These are phyloP conservation scores for Phaffomyces opuntiae DNA, from an alignment of 805 yeast species.

Conservation along the genomic window DNA sequence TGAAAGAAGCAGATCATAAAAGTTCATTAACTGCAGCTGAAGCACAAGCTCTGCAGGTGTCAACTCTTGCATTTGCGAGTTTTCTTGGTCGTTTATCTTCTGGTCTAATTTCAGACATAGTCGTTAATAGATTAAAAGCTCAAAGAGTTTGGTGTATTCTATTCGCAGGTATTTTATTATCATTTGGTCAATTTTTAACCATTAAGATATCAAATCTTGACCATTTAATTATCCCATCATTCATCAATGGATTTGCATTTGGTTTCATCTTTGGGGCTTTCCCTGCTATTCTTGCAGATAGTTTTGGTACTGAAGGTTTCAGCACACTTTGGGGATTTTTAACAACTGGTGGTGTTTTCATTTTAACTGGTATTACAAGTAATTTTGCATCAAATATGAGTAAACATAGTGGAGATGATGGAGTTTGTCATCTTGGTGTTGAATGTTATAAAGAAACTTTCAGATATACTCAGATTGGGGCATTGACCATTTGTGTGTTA, in stretches of 20 bases:
- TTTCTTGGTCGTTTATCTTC: constrained; percentile 58
- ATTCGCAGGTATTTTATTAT: constrained; percentile 31
- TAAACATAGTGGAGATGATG: constrained; percentile 31
- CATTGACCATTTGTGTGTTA: constrained; percentile 17
- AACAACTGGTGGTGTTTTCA: constrained; percentile 61
- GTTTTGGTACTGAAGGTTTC: constrained; percentile 59
- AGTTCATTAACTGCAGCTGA: constrained; percentile 30
- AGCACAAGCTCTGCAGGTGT: constrained; percentile 65
- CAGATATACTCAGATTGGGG: constrained; percentile 19
- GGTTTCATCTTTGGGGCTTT: constrained; percentile 68
- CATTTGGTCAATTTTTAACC: constrained; percentile 30
- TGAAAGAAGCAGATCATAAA: constrained; percentile 20
- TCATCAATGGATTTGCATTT: constrained; percentile 55
- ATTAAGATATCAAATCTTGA: constrained; percentile 31
- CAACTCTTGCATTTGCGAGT: constrained; percentile 56
- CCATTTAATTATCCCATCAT: constrained; percentile 42
- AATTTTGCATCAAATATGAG: constrained; percentile 52
- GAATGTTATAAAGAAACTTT: constrained; percentile 42
- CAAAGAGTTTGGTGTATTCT: constrained; percentile 65
- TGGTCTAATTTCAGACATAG: constrained; percentile 59
- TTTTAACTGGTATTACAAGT: constrained; percentile 46
- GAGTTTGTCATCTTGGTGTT: constrained; percentile 37
- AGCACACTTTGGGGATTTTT: constrained; percentile 73
- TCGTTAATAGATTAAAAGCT: constrained; percentile 41
- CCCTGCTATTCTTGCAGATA: constrained; percentile 71